Percentiles rank a stretch among this genome's conserved stretches.
Evolutionary conservation across 768 basidiomycete genomes (phyloP).

Genomic region (Tulasnella calospora): DNA sequence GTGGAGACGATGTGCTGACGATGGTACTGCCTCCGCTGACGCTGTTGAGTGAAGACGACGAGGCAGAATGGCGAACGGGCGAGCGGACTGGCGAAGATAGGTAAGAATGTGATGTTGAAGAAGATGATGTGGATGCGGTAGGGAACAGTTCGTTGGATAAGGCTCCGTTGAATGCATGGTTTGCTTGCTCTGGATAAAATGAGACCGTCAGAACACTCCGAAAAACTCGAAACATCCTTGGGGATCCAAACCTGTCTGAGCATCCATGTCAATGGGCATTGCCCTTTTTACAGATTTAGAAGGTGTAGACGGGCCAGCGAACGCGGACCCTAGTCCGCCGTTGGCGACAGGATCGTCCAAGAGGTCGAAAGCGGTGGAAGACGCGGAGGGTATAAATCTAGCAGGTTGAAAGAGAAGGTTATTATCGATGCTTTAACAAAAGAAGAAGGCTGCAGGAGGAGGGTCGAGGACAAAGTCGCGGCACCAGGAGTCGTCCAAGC

Average conservation of each 20-base stretch:
- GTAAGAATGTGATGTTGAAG: conserved; percentile 32
- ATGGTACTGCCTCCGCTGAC: neutral
- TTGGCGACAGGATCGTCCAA: conserved; percentile 16
- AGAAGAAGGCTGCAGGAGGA: neutral
- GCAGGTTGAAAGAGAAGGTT: no score
- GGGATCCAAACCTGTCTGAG: conserved; percentile 56
- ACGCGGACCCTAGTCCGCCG: conserved; percentile 16
- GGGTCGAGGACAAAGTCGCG: neutral
- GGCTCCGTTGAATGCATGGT: conserved; percentile 41
- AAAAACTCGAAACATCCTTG: neutral
- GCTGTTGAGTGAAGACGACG: conserved; percentile 2
- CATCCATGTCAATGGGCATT: conserved; percentile 68
- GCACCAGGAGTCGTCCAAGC: no score
- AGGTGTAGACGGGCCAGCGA: conserved; percentile 50
- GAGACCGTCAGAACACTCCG: neutral
- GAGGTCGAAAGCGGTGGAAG: neutral
- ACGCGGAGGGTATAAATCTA: conserved; percentile 14
- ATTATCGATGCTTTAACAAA: neutral
- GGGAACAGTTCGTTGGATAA: conserved; percentile 43
- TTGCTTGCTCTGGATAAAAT: conserved; percentile 38
- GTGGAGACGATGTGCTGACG: conserved; percentile 14
- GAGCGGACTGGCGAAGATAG: conserved; percentile 25
- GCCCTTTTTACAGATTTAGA: conserved; percentile 50
- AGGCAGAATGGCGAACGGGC: conserved; percentile 13
- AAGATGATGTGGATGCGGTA: conserved; percentile 30